Conservation (phyloP, 75 land plant species). For the Pinus albicaulis region DNA sequence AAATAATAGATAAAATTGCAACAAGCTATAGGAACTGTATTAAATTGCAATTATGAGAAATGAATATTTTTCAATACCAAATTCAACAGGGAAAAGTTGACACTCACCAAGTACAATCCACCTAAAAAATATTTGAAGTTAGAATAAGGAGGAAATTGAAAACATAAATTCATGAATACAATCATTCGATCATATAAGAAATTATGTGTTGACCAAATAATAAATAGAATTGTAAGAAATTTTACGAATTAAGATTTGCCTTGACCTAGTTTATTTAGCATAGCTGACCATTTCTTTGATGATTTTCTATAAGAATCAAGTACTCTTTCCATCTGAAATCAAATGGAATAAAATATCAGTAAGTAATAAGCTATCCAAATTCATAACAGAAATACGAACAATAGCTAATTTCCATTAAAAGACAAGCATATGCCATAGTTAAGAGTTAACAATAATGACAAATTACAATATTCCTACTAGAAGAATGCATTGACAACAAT, state of each 20-base stretch:
- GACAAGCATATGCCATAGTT: not conserved
- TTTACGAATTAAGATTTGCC: constrained; percentile 27
- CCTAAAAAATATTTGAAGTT: not conserved
- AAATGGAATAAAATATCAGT: not conserved
- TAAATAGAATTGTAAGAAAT: not conserved
- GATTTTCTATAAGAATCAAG: no score
- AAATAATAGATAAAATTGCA: no score
- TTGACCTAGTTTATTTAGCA: constrained; percentile 88
- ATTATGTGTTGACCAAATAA: no score
- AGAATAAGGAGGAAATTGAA: not conserved
- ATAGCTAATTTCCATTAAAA: not conserved
- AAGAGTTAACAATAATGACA: not conserved
- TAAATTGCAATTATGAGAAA: no score
- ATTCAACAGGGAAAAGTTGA: not conserved
- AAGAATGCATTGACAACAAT: constrained; percentile 90
- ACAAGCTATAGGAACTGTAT: no score
- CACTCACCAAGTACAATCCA: no score
- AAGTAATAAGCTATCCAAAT: not conserved
- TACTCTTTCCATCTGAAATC: constrained; percentile 71
- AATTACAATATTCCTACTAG: no score
- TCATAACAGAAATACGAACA: not conserved
- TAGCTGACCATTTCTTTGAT: constrained; percentile 93
- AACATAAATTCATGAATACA: not conserved
- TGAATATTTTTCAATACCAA: no score
- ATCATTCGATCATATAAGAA: not conserved